Percentiles rank a stretch among this genome's conserved stretches.
Conservation (phyloP, 1,139 yeast species). For the Yamadazyma membranifaciens region DNA sequence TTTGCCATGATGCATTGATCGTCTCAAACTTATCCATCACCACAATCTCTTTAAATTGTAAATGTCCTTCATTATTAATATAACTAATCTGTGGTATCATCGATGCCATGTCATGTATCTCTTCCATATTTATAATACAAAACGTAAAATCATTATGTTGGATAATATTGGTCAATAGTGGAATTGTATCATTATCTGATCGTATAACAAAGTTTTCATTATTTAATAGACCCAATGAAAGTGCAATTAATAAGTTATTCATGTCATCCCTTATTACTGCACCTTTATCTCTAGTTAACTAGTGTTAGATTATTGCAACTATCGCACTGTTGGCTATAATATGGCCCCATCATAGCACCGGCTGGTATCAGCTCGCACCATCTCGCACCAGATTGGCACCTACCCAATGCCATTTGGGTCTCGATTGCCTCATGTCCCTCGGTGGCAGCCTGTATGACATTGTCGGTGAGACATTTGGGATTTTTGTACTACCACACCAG, state of each 20-base stretch:
- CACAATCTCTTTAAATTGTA: conserved; percentile 8
- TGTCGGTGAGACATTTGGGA: too few relatives aligned
- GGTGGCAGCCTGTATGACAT: background rate
- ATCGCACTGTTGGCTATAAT: too few relatives aligned
- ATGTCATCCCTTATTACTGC: conserved; percentile 11
- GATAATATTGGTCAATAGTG: background rate
- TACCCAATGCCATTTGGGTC: too few relatives aligned
- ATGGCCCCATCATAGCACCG: too few relatives aligned
- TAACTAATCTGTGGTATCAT: conserved; percentile 5
- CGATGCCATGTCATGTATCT: background rate
- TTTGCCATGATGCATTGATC: conserved; percentile 16
- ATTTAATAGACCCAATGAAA: conserved; percentile 24
- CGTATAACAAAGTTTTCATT: conserved; percentile 23
- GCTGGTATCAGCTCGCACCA: too few relatives aligned
- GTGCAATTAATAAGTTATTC: conserved; percentile 26
- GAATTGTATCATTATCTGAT: conserved; percentile 11
- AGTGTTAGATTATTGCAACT: too few relatives aligned
- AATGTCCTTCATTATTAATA: conserved; percentile 4
- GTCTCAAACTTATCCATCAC: conserved; percentile 10
- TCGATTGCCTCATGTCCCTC: too few relatives aligned
- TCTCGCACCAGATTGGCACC: too few relatives aligned
- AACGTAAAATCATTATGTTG: conserved; percentile 1
- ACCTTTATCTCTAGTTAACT: background rate
- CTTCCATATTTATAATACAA: background rate
- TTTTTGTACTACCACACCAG: conserved; percentile 5